Evolutionary conservation across 768 basidiomycete species (phyloP), one percentile per base, ranked within the genome.

Genomic region (Pisolithus orientalis): DNA sequence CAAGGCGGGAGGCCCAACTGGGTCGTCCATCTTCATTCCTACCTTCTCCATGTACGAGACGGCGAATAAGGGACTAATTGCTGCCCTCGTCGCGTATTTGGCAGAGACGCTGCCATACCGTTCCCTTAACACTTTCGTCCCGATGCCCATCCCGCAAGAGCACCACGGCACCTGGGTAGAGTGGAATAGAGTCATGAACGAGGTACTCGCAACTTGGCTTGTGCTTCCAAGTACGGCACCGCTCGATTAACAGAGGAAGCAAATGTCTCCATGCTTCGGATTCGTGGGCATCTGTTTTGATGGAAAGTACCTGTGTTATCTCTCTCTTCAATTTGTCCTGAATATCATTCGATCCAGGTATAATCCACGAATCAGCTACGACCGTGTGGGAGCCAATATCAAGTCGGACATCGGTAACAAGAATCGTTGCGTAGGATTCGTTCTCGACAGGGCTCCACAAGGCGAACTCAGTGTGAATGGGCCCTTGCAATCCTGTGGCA

Each of bases 31-130:
- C 28, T 6, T 29, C 16, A 55, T 49, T 2, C 64, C 66, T 17
- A 77, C 58, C 16, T 61, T 62, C 55, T 81, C 77, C 56, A 80
- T 49, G 59, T 75, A 80, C 7, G 79, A 70, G 16, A 77, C 72
- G 0, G 77, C 71, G 49, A 83, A 83, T 10, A 84, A 63, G 0
- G 80, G 83, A 1, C 74, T 69, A 34, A 85, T 63, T 0, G 79
- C 83, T 5, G 73, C 63, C 7, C 81, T 68, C 2, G 78, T 80
- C 13, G 68, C 73, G 49, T 74, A 74, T 6, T 7, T 39, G 13
- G 71, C 71, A 1, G 72, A 71, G 11, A 82, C 59, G 1, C 49
- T 31, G 53, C 65, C 63, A 76, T 77, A 82, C 10, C 58, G 54
- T 13, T 57, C 40, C 0, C 56, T 55, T 52, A 83, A 72, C 1